phyloP scores from a whole-genome alignment of 352 stramenopile genomes.

The Phytopythium sindhum region DNA sequence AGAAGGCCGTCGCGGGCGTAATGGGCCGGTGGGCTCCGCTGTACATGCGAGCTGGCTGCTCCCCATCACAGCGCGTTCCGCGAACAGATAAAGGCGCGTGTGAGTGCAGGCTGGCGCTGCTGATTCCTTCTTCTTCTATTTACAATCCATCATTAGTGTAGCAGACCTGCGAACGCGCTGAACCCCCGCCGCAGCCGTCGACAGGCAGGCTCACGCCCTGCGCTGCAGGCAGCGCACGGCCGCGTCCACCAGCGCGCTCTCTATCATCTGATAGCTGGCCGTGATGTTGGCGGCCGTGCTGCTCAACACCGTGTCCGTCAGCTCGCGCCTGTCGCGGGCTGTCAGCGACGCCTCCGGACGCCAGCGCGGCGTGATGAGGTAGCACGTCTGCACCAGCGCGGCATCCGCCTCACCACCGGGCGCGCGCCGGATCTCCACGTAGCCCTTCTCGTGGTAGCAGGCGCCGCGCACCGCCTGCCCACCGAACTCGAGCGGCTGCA shows the following conservation, averaged over 20 bases:
- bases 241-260: conserved; percentile 6
- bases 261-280: conserved; percentile 12
- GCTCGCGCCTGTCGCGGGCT: not conserved
- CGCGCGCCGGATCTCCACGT: conserved; percentile 4
- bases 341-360: conserved; percentile 1
- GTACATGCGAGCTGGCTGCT: too few species aligned
- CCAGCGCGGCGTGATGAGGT: conserved; percentile 7
- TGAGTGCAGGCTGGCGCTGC: too few species aligned
- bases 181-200: not conserved
- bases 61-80: not conserved
- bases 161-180: not conserved
- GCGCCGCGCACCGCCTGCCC: not conserved
- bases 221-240: not conserved
- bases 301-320: conserved; percentile 1
- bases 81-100: not conserved
- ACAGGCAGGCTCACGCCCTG: not conserved
- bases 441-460: conserved; percentile 3
- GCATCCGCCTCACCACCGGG: not conserved
- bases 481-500: not conserved
- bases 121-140: conserved; percentile 2
- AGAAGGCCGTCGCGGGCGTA: too few species aligned
- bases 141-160: conserved; percentile 1
- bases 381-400: conserved; percentile 9
- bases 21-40: too few species aligned
- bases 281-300: conserved; percentile 6